Conservation (phyloP, 2,329 filamentous ascomycete species). For the Chaetomiaceae sp. region DNA sequence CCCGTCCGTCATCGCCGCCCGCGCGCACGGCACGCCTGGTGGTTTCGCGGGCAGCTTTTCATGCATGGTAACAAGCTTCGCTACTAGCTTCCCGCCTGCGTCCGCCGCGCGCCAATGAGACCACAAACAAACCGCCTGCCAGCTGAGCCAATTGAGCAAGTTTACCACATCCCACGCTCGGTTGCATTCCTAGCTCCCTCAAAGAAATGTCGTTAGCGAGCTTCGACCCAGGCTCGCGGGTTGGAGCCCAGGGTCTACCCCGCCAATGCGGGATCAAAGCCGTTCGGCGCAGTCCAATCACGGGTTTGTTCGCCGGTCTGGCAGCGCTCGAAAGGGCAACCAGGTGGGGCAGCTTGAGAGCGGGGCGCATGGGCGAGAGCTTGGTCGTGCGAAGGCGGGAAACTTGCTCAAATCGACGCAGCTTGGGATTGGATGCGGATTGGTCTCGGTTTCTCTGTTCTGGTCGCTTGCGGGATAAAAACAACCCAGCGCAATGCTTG, state of each 20-base stretch:
- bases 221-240: not conserved
- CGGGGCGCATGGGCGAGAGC: too few species aligned
- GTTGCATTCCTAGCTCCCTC: not conserved
- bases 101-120: not conserved
- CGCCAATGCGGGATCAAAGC: not conserved
- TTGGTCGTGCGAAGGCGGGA: slow-evolving; percentile 27
- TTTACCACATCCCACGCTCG: slow-evolving; percentile 5
- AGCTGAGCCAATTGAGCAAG: slow-evolving; percentile 27
- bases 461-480: too few species aligned
- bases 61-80: not conserved
- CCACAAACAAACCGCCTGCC: not conserved
- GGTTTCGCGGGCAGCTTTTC: too few species aligned
- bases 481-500: too few species aligned
- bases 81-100: not conserved
- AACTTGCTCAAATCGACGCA: slow-evolving; percentile 44
- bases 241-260: not conserved
- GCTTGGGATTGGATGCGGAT: too few species aligned
- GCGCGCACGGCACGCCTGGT: too few species aligned
- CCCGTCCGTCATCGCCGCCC: too few species aligned
- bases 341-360: not conserved
- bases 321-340: slow-evolving; percentile 2
- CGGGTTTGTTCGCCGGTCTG: too few species aligned
- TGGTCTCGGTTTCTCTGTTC: too few species aligned
- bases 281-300: not conserved
- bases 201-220: not conserved